phyloP scores from a whole-genome alignment of 1,284 basidiomycete genomes.

The Malassezia nana region DNA sequence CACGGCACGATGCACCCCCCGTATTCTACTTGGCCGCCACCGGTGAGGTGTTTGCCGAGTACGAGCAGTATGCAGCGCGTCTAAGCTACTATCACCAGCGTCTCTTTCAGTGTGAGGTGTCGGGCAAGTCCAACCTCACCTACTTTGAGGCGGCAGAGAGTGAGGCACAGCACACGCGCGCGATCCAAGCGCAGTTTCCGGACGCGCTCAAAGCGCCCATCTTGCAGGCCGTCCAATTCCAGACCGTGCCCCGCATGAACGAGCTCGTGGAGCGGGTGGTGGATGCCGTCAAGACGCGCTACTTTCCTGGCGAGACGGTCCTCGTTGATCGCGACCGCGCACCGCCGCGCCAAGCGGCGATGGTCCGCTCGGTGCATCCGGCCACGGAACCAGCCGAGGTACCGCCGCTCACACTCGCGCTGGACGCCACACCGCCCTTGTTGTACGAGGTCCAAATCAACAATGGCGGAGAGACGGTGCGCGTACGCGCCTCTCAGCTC shows the following conservation, averaged over 20 bases:
- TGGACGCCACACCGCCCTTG: conserved; percentile 52
- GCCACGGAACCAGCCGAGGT: conserved; percentile 30
- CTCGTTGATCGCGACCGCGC: conserved; percentile 46
- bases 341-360: conserved; percentile 59
- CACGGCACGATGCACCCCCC: conserved; percentile 31
- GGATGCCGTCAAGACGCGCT: conserved; percentile 89
- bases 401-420: not conserved
- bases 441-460: conserved; percentile 77
- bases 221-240: conserved; percentile 81
- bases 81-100: conserved; percentile 87
- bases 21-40: conserved; percentile 43
- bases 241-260: conserved; percentile 82
- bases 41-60: conserved; percentile 45
- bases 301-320: conserved; percentile 66
- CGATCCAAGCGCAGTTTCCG: conserved; percentile 80
- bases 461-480: conserved; percentile 60
- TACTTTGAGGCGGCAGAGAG: conserved; percentile 88
- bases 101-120: conserved; percentile 88
- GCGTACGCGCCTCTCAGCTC: conserved; percentile 61
- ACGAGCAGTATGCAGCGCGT: conserved; percentile 66
- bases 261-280: conserved; percentile 84
- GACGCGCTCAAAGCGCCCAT: conserved; percentile 82
- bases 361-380: conserved; percentile 63
- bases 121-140: conserved; percentile 80
- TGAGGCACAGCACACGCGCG: conserved; percentile 75